Percentiles rank a stretch among this genome's conserved stretches.
Conservation (phyloP, 495 filamentous ascomycete species). For the Aspergillus olivimuriae region DNA sequence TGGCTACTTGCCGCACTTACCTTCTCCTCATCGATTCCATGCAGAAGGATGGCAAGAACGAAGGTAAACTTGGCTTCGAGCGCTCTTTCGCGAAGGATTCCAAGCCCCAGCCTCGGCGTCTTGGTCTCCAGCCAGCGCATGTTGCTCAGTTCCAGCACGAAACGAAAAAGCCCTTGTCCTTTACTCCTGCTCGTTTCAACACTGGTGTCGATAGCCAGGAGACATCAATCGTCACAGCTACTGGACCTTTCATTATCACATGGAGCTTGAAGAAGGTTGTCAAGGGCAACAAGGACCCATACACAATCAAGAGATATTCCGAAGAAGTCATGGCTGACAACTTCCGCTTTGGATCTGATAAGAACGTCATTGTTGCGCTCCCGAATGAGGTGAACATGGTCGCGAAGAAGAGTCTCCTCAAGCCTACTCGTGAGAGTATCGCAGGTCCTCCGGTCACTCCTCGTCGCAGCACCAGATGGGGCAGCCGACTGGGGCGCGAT, state of each 20-base stretch:
- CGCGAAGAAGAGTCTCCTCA: conserved; percentile 72
- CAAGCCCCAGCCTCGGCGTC: conserved; percentile 88
- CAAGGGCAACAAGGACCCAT: conserved; percentile 71
- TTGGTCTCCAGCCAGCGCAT: conserved; percentile 79
- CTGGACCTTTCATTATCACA: conserved; percentile 93
- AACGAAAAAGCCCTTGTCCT: conserved; percentile 75
- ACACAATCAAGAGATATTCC: conserved; percentile 90
- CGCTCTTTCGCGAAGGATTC: conserved; percentile 84
- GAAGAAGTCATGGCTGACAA: conserved; percentile 98
- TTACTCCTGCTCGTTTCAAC: conserved; percentile 92
- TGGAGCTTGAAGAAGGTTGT: conserved; percentile 92
- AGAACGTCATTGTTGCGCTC: conserved; percentile 94
- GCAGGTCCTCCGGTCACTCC: conserved; percentile 57
- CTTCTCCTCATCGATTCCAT: conserved; percentile 86
- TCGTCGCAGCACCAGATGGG: conserved; percentile 41
- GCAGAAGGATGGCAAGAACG: conserved; percentile 91
- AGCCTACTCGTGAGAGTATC: conserved; percentile 90
- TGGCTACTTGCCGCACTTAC: conserved; percentile 92
- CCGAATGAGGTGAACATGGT: conserved; percentile 99
- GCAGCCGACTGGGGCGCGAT: conserved; percentile 56
- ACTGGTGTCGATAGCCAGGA: conserved; percentile 74
- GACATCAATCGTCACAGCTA: conserved; percentile 93
- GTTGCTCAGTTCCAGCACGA: conserved; percentile 97
- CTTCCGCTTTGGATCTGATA: conserved; percentile 93
- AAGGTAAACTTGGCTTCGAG: conserved; percentile 96